Percentiles rank a stretch among this genome's conserved stretches.
Evolutionary conservation across 768 basidiomycete species (phyloP).

Genomic region (Daedaleopsis nitida): DNA sequence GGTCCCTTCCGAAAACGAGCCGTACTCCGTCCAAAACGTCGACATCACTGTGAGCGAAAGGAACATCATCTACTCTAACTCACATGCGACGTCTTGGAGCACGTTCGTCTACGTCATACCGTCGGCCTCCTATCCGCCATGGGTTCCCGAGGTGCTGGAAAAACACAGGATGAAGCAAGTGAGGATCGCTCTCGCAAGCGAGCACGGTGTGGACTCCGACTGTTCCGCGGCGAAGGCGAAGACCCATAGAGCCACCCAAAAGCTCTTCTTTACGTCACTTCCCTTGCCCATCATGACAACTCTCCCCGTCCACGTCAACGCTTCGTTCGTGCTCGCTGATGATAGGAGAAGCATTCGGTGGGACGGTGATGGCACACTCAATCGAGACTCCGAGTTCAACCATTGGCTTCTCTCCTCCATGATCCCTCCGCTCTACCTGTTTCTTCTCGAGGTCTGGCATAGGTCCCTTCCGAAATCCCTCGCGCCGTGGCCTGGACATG

Average conservation of each 20-base stretch:
- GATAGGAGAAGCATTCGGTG: slow-evolving; percentile 48
- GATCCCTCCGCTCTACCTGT: slow-evolving; percentile 42
- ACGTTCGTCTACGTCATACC: neutral
- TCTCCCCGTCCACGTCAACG: slow-evolving; percentile 49
- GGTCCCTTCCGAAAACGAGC: no score
- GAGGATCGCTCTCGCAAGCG: slow-evolving; percentile 36
- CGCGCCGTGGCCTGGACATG: slow-evolving; percentile 22
- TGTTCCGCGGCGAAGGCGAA: neutral
- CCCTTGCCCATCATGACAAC: slow-evolving; percentile 42
- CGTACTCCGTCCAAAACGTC: neutral
- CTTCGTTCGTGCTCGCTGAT: slow-evolving; percentile 47
- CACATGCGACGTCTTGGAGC: no score
- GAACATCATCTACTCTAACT: no score
- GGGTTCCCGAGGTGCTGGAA: neutral
- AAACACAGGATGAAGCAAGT: slow-evolving; percentile 32
- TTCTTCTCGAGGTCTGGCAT: slow-evolving; percentile 37
- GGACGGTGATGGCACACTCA: slow-evolving; percentile 34
- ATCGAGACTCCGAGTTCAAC: slow-evolving; percentile 40
- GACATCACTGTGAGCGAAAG: neutral
- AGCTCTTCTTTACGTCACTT: slow-evolving; percentile 43
- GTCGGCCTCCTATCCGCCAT: neutral
- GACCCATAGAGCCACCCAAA: slow-evolving; percentile 18
- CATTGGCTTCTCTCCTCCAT: slow-evolving; percentile 41
- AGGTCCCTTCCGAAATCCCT: slow-evolving; percentile 39
- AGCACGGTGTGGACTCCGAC: neutral